Conservation (phyloP, 1,139 yeast species). For the Barnettozyma hawaiiensis region DNA sequence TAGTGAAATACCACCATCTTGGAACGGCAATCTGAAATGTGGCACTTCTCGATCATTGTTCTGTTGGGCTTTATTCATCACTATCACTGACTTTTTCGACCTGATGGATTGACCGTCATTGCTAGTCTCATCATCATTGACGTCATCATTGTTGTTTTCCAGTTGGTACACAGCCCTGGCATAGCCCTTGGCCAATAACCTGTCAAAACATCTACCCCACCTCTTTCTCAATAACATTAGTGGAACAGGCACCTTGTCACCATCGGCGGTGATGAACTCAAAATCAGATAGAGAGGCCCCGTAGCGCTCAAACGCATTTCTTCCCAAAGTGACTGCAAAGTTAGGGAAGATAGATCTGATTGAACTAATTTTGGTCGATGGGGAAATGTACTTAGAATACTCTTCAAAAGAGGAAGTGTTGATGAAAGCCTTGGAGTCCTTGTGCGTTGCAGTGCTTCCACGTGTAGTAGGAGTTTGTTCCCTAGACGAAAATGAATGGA, state of each 20-base stretch:
- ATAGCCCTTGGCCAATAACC: slow-evolving; percentile 55
- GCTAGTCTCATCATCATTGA: slow-evolving; percentile 12
- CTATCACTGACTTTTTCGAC: slow-evolving; percentile 18
- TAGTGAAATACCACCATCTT: slow-evolving; percentile 12
- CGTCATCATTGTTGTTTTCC: slow-evolving; percentile 25
- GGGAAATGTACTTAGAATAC: slow-evolving; percentile 73
- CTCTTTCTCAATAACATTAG: slow-evolving; percentile 54
- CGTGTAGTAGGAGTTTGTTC: slow-evolving; percentile 19
- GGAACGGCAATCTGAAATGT: slow-evolving; percentile 25
- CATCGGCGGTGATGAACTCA: slow-evolving; percentile 62
- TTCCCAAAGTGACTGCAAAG: slow-evolving; percentile 69
- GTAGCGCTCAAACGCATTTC: slow-evolving; percentile 65
- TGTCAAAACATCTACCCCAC: slow-evolving; percentile 70
- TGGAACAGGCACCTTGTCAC: slow-evolving; percentile 60
- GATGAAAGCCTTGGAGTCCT: neutral
- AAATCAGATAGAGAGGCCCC: slow-evolving; percentile 63
- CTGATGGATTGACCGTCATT: slow-evolving; percentile 14
- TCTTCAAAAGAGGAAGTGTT: slow-evolving; percentile 43
- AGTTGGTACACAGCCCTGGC: slow-evolving; percentile 49
- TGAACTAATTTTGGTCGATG: slow-evolving; percentile 58
- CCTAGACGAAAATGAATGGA: slow-evolving; percentile 25
- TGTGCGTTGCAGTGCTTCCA: neutral
- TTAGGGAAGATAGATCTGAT: slow-evolving; percentile 67
- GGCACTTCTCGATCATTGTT: slow-evolving; percentile 21
- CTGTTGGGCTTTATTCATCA: slow-evolving; percentile 16